A percentile compares a stretch with the other conserved stretches of the same genome.
Conservation (phyloP, 805 yeast genomes). For the Isabelozyma rhagii region DNA sequence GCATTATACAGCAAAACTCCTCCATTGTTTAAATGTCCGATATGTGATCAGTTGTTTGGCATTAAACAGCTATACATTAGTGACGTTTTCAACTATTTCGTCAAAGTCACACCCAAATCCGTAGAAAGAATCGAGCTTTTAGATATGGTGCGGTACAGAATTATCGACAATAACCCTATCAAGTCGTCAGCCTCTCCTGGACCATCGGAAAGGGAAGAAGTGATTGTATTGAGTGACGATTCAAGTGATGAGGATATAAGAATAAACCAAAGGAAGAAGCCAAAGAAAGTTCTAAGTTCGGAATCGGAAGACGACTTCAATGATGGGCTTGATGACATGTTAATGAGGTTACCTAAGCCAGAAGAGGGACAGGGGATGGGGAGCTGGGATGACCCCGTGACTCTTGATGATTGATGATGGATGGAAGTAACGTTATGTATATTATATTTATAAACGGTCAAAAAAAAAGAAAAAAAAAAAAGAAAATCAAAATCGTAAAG, state of each 20-base stretch:
- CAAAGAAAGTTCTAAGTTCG: neutral
- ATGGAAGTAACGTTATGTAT: neutral
- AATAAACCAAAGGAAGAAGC: neutral
- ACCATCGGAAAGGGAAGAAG: slow-evolving; percentile 15
- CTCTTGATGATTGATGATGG: slow-evolving; percentile 17
- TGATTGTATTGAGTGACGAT: slow-evolving; percentile 31
- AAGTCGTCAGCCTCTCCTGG: slow-evolving; percentile 2
- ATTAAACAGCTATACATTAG: slow-evolving; percentile 33
- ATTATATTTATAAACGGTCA: no score
- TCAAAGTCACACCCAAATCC: slow-evolving; percentile 34
- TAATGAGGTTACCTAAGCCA: slow-evolving; percentile 14
- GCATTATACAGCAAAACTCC: neutral
- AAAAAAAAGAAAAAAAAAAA: no score
- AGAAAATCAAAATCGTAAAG: no score
- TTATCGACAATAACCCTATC: slow-evolving; percentile 19
- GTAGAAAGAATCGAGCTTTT: slow-evolving; percentile 32
- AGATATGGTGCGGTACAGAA: slow-evolving; percentile 30
- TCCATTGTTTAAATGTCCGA: slow-evolving; percentile 38
- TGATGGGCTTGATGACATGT: slow-evolving; percentile 29
- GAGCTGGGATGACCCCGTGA: slow-evolving; percentile 39
- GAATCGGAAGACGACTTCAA: slow-evolving; percentile 17
- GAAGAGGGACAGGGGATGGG: slow-evolving; percentile 15
- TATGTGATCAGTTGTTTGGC: slow-evolving; percentile 34
- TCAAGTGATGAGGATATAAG: slow-evolving; percentile 11
- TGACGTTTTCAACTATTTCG: slow-evolving; percentile 40